These are phyloP conservation scores for Elsinoe necatrix DNA, from an alignment of 2,329 filamentous ascomycete genomes.

Conservation along the genomic window DNA sequence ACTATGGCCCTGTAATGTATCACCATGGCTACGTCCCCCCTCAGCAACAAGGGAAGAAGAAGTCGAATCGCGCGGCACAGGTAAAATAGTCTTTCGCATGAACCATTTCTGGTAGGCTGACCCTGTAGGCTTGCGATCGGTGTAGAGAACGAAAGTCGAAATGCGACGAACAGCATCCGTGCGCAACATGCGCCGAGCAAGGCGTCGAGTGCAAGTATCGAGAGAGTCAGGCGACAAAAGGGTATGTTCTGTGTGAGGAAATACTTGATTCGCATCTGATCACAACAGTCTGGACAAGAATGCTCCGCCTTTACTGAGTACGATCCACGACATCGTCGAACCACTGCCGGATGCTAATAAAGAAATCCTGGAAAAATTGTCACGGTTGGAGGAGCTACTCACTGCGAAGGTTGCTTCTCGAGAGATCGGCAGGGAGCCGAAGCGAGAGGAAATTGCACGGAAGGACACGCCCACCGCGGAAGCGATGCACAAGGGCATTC, in stretches of 20 bases:
- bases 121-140: slow-evolving; percentile 71
- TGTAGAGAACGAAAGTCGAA: slow-evolving; percentile 84
- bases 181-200: slow-evolving; percentile 80
- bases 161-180: slow-evolving; percentile 79
- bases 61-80: slow-evolving; percentile 32
- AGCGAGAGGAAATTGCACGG: slow-evolving; percentile 14
- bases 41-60: slow-evolving; percentile 24
- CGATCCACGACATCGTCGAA: slow-evolving; percentile 38
- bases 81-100: slow-evolving; percentile 18
- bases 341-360: slow-evolving; percentile 27
- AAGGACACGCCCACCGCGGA: background rate
- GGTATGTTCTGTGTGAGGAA: background rate
- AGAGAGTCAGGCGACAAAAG: slow-evolving; percentile 78
- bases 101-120: background rate
- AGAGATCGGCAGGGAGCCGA: background rate
- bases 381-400: background rate
- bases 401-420: background rate
- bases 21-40: slow-evolving; percentile 22
- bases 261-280: slow-evolving; percentile 44
- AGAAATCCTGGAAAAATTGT: slow-evolving; percentile 37
- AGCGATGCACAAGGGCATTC: background rate
- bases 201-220: slow-evolving; percentile 77
- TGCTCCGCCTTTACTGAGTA: slow-evolving; percentile 26
- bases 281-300: background rate
- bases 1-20: background rate